Evolutionary conservation across 2,329 filamentous ascomycete species (phyloP), one percentile per base, ranked within the genome.

Genomic region (Penicillium digitatum): DNA sequence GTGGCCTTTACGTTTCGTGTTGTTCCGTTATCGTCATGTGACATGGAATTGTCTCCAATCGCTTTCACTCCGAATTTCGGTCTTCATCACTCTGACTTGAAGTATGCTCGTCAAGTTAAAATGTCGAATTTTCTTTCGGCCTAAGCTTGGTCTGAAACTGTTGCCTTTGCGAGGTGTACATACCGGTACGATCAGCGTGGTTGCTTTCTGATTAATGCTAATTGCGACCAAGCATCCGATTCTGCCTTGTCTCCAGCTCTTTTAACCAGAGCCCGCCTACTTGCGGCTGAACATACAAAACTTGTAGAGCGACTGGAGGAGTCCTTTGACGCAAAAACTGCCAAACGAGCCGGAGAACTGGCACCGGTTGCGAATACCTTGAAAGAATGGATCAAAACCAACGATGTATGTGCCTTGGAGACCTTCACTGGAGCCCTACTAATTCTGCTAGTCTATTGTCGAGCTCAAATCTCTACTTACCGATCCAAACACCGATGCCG

Each of bases 381-480:
- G 56, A 75, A 78, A 60, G 77, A 81, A 63, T 86, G 82, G 78
- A 80, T 85, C 47, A 76, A 79, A 56, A 81, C 82, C 44, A 79
- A 79, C 50, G 79, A 84, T 69, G 81, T 83, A 58, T 54, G 74
- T 62, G 50, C 45, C 47, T 14, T 10, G 14, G 31, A 42, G 12
- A 20, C 12, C 11, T 12, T 39, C 40, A 32, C 38, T n/a, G 18
- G 18, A 31, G 11, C 26, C 22, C 22, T 20, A 44, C 54, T 48
- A 14, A 52, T 37, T 34, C 16, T 12, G 9, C 8, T 66, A 83
- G 76, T 79, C 82, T 46, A 75, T 85, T 51, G 57, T 70, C 46
- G 94, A 97, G 73, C 82, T 99, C 49, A 84, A 86, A 11, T 79
- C 86, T 9, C 81, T 99, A 50, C 86, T 95, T 11, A 76, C 81